Evolutionary conservation across 208 protist genomes (phyloP).

Genomic region (Blastocrithidia nonstop): DNA sequence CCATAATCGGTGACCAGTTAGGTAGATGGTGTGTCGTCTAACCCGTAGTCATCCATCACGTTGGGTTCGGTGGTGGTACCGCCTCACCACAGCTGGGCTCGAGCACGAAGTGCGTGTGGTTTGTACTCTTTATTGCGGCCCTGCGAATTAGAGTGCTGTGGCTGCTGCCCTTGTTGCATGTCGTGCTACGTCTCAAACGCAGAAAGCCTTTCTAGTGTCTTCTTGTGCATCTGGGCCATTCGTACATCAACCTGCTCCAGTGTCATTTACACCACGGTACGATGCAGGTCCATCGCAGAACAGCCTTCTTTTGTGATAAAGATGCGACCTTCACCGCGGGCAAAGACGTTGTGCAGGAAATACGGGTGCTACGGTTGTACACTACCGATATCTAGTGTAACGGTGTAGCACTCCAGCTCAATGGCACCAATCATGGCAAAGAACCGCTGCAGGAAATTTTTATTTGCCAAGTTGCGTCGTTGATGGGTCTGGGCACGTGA

Average conservation of each 20-base stretch:
- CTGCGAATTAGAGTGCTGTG: constrained; percentile 28
- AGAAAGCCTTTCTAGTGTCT: constrained; percentile 12
- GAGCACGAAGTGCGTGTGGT: constrained; percentile 37
- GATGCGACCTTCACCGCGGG: constrained; percentile 36
- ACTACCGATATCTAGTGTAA: constrained; percentile 58
- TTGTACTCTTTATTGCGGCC: too few species aligned
- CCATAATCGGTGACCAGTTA: constrained; percentile 64
- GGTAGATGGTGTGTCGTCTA: constrained; percentile 5
- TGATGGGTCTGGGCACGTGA: constrained; percentile 22
- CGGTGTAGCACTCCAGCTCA: constrained; percentile 58
- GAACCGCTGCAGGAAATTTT: constrained; percentile 35
- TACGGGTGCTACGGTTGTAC: constrained; percentile 43
- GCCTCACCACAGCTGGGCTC: constrained; percentile 34
- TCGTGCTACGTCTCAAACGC: constrained; percentile 10
- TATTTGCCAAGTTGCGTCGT: constrained; percentile 18
- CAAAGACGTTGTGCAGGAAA: constrained; percentile 60
- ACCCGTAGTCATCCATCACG: constrained; percentile 2
- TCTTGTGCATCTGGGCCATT: constrained; percentile 52
- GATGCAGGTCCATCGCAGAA: constrained; percentile 51
- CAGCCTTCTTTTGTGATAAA: constrained; percentile 51
- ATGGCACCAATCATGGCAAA: constrained; percentile 60
- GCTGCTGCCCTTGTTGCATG: too few species aligned
- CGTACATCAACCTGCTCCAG: constrained; percentile 53
- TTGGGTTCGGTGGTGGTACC: constrained; percentile 6
- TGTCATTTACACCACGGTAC: constrained; percentile 51